Evolutionary conservation across 108 stramenopile genomes (phyloP), one percentile per base, ranked within the genome.

Genomic region (Craspedostauros australis): DNA sequence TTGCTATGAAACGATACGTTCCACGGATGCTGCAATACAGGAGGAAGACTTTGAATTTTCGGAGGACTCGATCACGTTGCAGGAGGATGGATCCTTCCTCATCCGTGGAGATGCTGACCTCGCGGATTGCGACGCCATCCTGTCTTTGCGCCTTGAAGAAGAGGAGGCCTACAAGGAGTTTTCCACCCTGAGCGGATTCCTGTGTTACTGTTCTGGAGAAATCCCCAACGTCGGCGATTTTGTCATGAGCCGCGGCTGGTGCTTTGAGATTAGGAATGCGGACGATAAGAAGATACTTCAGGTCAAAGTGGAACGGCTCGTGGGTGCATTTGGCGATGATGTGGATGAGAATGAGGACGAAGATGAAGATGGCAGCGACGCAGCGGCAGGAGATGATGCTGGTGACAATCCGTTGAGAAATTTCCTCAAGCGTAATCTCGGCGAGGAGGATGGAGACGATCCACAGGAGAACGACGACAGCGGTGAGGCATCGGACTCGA

Each of bases 31-130:
- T 34, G 12, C 27, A 2, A 85, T n/a, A 80, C 79, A 38, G 60
- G 93, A 94, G 30, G 92, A 93, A 41, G 89, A 95, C 54, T 80
- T 72, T 46, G 80, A 79, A 45, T 83, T 88, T 54, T 87, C 82
- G 11, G 91, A 93, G 41, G 83, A 93, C 73, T 83, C 87, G 11
- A 96, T 94, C 46, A 79, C 77, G 1, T 55, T 82, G 27, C 88
- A 91, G 50, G 92, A 89, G 37, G 91, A 92, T 45, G 89, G 90
- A 44, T 75, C 75, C 16, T 95, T 90, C 67, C 50, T 84, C 14
- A 85, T 97, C 55, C 88, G 86, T n/a, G 95, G 93, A 38, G 88
- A 91, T 68, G 95, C 95, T 18, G 91, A 93, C 47, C 72, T 97
- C 23, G 91, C 93, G 50, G 95, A 97, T 50, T 88, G 91, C 21